Base-by-base conservation (phyloP, 805 yeast species). In the Kurtzmaniella fragi region DNA sequence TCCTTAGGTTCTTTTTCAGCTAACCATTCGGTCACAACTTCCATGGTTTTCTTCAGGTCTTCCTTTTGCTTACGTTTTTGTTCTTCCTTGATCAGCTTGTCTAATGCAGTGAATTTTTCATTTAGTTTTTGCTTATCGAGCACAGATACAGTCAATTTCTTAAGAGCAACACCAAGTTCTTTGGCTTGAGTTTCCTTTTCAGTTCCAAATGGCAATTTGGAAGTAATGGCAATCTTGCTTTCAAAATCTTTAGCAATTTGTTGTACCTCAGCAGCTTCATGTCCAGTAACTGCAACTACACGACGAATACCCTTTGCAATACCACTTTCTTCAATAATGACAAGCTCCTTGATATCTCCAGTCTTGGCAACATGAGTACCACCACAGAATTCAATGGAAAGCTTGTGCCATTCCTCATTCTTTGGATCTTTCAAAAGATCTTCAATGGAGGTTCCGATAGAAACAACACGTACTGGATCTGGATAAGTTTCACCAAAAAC, bases 401-500 rank as follows among this genome's bases (percentile, higher is more conserved):
- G 71, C 31, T 76, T 67, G 53, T 62, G 66, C 98, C 99, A 93
- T 54, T 86, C 78, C 37, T 69, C 67, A 56, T 77, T 84, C 23
- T 68, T 52, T 50, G 97, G 96, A 52, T 80, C 71, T 5, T 73
- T 71, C 48, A 91, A 61, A 50, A 93, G 70, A 11, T 84, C 93
- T 17, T 85, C 89, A 32, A 93, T 89, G 34, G 96, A 81, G 31
- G 77, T 83, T 57, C 99, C 99, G 56, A 93, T 85, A 25, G 96
- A 86, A 35, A 93, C 97, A 50, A 93, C 99, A 61, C 99, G 82
- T 16, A 93, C 99, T 29, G 99, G 99, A 59, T 93, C 97, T 32
- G 99, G 99, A 59, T 93, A 93, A 3, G 96, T 88, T 72, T 93
- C 99, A 56, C 99, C 99, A 55, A 93, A 93, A 31, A 93, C 99